Evolutionary conservation across 768 basidiomycete species (phyloP).

Genomic region (Coprinopsis strossmayeri): DNA sequence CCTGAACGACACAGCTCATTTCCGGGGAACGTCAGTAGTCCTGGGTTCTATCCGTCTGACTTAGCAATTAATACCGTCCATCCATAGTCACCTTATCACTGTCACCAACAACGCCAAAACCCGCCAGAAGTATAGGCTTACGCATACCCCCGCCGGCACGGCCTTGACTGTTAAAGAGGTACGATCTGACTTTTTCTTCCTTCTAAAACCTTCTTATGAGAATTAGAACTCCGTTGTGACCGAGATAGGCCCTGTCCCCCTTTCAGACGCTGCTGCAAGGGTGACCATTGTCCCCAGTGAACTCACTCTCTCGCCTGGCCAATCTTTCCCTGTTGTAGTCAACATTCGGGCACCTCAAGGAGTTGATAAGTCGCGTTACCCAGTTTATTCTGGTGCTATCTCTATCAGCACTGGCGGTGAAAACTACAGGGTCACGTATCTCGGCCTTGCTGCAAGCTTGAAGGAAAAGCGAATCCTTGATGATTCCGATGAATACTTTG

Average conservation of each 20-base stretch:
- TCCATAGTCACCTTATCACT: slow-evolving; percentile 34
- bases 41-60: neutral
- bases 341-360: slow-evolving; percentile 38
- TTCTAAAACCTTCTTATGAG: neutral
- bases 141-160: slow-evolving; percentile 51
- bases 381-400: slow-evolving; percentile 54
- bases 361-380: slow-evolving; percentile 36
- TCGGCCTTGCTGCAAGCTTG: slow-evolving; percentile 33
- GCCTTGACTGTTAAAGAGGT: slow-evolving; percentile 40
- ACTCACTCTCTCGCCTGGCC: slow-evolving; percentile 37
- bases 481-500: slow-evolving; percentile 38
- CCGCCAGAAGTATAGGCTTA: slow-evolving; percentile 37
- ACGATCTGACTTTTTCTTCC: neutral
- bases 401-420: slow-evolving; percentile 29
- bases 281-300: slow-evolving; percentile 36
- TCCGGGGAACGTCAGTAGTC: slow-evolving; percentile 29
- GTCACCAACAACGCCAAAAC: slow-evolving; percentile 39
- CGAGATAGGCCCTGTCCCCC: slow-evolving; percentile 39
- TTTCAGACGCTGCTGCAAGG: slow-evolving; percentile 33
- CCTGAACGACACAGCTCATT: slow-evolving; percentile 56
- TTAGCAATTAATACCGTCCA: neutral
- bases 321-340: slow-evolving; percentile 29
- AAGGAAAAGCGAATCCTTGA: slow-evolving; percentile 44
- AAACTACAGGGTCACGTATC: slow-evolving; percentile 34
- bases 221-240: slow-evolving; percentile 21